These are phyloP conservation scores for Candida albicans DNA, from an alignment of 1,139 yeast species.

Conservation along the genomic window DNA sequence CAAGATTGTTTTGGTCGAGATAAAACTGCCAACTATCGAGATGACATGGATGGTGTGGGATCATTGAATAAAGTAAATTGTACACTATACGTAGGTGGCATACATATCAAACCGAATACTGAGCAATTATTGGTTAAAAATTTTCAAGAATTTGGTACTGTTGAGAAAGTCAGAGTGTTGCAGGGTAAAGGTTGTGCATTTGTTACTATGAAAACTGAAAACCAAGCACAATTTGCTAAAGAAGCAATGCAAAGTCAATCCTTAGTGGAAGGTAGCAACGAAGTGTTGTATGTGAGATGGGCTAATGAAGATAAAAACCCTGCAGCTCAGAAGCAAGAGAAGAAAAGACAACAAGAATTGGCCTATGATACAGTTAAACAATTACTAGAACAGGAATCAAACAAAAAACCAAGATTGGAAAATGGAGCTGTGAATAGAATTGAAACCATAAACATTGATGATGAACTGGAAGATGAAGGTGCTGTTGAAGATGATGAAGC, in stretches of 20 bases:
- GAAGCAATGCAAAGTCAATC: constrained; percentile 90
- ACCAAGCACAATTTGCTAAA: constrained; percentile 88
- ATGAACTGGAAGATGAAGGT: constrained; percentile 13
- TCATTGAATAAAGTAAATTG: constrained; percentile 68
- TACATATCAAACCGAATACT: constrained; percentile 33
- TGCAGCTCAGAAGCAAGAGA: constrained; percentile 53
- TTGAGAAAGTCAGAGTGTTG: constrained; percentile 67
- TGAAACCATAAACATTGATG: constrained; percentile 16
- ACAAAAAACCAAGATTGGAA: constrained; percentile 9
- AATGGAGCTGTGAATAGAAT: constrained; percentile 3
- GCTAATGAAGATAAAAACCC: constrained; percentile 90
- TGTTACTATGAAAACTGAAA: constrained; percentile 65
- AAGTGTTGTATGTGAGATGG: constrained; percentile 77
- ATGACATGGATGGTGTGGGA: constrained; percentile 95
- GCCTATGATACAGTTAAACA: constrained; percentile 36
- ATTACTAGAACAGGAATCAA: constrained; percentile 20
- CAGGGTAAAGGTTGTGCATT: constrained; percentile 73
- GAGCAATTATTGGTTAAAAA: constrained; percentile 40
- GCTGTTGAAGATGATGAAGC: constrained; percentile 6
- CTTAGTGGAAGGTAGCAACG: constrained; percentile 49
- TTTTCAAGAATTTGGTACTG: constrained; percentile 75
- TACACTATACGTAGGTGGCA: constrained; percentile 77
- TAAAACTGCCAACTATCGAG: constrained; percentile 76
- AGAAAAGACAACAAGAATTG: constrained; percentile 36
- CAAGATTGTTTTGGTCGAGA: constrained; percentile 94